Evolutionary conservation across 2,329 filamentous ascomycete genomes (phyloP).

Genomic region (Cercospora sesami): DNA sequence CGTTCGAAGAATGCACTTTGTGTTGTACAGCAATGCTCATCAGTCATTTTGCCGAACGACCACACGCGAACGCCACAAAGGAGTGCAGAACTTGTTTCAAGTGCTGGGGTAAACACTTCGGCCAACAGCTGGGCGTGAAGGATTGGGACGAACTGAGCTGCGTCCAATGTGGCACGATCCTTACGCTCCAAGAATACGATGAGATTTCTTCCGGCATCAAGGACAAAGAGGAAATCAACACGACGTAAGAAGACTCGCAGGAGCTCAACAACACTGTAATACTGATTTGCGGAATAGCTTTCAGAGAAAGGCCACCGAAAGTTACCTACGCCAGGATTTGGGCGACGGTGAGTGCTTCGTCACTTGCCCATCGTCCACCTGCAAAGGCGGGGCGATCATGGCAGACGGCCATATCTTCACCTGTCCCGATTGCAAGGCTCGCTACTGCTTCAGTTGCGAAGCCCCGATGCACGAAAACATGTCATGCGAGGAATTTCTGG

Average conservation of each 20-base stretch:
- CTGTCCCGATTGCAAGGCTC: constrained; percentile 5
- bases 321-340: not conserved
- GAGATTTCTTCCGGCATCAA: not conserved
- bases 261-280: too few relatives aligned
- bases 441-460: constrained; percentile 16
- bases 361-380: constrained; percentile 7
- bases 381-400: constrained; percentile 7
- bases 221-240: not conserved
- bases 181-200: not conserved
- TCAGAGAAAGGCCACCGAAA: constrained; percentile 9
- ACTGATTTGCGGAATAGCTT: not conserved
- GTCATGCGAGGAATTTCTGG: constrained; percentile 3
- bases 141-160: constrained; percentile 14
- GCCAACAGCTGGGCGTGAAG: constrained; percentile 9
- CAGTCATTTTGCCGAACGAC: too few relatives aligned
- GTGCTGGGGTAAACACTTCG: constrained; percentile 11
- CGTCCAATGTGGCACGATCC: constrained; percentile 3
- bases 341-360: constrained; percentile 8
- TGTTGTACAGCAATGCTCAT: too few relatives aligned
- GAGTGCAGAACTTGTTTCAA: constrained; percentile 1
- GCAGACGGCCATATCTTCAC: constrained; percentile 18
- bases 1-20: constrained; percentile 6
- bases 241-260: too few relatives aligned
- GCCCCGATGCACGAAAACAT: constrained; percentile 16
- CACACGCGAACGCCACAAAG: not conserved